These are phyloP conservation scores for Tulasnella sp. DNA, from an alignment of 768 basidiomycete genomes.

Conservation along the genomic window DNA sequence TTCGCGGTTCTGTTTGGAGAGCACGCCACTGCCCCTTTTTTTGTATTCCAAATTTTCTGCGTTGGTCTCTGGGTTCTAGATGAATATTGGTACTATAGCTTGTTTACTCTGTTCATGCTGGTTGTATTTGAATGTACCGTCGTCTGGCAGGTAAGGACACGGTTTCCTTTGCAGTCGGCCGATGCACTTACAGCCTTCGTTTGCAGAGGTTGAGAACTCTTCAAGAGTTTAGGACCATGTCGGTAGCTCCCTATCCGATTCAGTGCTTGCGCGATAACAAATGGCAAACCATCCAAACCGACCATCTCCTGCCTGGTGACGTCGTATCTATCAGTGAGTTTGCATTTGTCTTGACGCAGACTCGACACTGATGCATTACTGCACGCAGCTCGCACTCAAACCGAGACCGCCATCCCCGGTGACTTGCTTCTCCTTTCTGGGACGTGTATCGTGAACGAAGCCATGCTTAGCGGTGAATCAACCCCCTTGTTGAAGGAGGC, in stretches of 20 bases:
- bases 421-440: slow-evolving; percentile 90
- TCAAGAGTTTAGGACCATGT: slow-evolving; percentile 96
- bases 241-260: slow-evolving; percentile 82
- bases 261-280: slow-evolving; percentile 68
- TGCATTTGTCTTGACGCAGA: slow-evolving; percentile 23
- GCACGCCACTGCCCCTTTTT: slow-evolving; percentile 98
- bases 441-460: slow-evolving; percentile 95
- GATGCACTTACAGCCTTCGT: not conserved
- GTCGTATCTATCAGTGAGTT: slow-evolving; percentile 66
- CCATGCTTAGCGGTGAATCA: slow-evolving; percentile 97
- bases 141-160: slow-evolving; percentile 79
- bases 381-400: slow-evolving; percentile 36
- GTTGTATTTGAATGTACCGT: slow-evolving; percentile 98
- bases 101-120: slow-evolving; percentile 98
- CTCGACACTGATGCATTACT: not conserved
- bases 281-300: slow-evolving; percentile 76
- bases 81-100: slow-evolving; percentile 96
- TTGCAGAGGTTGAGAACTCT: slow-evolving; percentile 80
- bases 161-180: not conserved
- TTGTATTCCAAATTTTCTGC: slow-evolving; percentile 98
- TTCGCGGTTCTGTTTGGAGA: slow-evolving; percentile 88
- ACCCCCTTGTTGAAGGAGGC: slow-evolving; percentile 96
- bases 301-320: slow-evolving; percentile 86
- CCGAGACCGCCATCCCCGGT: slow-evolving; percentile 85
- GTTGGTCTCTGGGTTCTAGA: slow-evolving; percentile 96